Evolutionary conservation across 140 eudicot species (phyloP).

Genomic region (Ambrosia hybrid): DNA sequence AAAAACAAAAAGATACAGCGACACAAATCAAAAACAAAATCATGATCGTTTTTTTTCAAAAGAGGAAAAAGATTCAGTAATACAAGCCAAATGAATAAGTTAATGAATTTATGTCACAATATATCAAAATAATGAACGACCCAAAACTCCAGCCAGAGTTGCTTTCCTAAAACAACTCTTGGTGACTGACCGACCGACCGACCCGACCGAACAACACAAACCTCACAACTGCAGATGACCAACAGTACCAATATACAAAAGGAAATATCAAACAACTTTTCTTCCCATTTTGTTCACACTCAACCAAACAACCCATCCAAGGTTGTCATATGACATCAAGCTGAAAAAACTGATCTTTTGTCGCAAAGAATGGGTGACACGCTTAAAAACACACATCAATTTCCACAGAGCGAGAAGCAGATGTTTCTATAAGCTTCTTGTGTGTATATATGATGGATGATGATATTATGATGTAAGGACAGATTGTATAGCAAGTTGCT

Average conservation of each 20-base stretch:
- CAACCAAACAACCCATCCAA: constrained; percentile 43
- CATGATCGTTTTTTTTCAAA: neutral
- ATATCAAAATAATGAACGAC: constrained; percentile 24
- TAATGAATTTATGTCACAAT: constrained; percentile 30
- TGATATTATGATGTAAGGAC: constrained; percentile 56
- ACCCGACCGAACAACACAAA: constrained; percentile 6
- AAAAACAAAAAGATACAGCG: neutral
- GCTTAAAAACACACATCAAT: constrained; percentile 22
- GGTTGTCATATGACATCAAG: constrained; percentile 44
- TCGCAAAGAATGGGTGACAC: constrained; percentile 52
- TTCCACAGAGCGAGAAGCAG: constrained; percentile 19
- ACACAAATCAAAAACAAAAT: neutral
- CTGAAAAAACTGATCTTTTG: constrained; percentile 40
- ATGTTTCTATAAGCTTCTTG: constrained; percentile 11
- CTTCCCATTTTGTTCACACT: constrained; percentile 46
- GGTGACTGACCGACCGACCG: constrained; percentile 16
- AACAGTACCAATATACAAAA: constrained; percentile 47
- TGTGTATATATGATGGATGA: constrained; percentile 7
- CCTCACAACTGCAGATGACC: constrained; percentile 28
- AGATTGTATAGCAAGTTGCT: constrained; percentile 89
- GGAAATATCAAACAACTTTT: constrained; percentile 18
- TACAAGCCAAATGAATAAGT: constrained; percentile 1
- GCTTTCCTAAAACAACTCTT: constrained; percentile 32
- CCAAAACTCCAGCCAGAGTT: constrained; percentile 72
- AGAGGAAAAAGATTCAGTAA: neutral